Evolutionary conservation across 805 yeast genomes (phyloP).

Genomic region (Candida khao-thaluensis): DNA sequence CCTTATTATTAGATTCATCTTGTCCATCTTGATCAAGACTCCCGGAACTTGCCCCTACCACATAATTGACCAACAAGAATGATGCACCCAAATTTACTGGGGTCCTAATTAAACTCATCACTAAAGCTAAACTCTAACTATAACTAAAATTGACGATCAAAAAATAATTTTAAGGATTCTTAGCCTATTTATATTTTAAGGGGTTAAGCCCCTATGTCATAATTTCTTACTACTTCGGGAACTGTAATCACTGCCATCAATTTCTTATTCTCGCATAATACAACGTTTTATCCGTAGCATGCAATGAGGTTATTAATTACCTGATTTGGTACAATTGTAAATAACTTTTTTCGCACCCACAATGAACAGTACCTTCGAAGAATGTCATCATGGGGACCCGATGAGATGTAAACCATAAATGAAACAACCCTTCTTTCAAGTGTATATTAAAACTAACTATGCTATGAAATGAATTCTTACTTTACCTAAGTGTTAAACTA

Average conservation of each 20-base stretch:
- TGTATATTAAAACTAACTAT: too few species aligned
- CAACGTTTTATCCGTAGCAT: not conserved
- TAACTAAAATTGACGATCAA: too few species aligned
- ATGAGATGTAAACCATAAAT: too few species aligned
- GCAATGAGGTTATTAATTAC: not conserved
- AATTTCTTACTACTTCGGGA: not conserved
- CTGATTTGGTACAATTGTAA: conserved; percentile 1
- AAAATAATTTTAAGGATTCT: too few species aligned
- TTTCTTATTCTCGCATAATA: not conserved
- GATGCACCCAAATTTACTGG: conserved; percentile 1
- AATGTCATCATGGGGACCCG: too few species aligned
- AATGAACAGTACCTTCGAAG: too few species aligned
- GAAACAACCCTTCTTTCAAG: too few species aligned
- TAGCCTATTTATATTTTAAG: conserved; percentile 4
- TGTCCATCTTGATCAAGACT: conserved; percentile 14
- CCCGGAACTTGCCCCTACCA: conserved; percentile 12
- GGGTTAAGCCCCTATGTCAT: not conserved
- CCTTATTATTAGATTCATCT: conserved; percentile 5
- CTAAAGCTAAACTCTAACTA: not conserved
- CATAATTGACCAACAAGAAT: not conserved
- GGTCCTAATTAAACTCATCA: conserved; percentile 8
- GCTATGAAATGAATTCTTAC: not conserved
- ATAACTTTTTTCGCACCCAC: not conserved
- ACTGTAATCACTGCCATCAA: not conserved
- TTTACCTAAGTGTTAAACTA: conserved; percentile 8